Evolutionary conservation across 108 stramenopile genomes (phyloP).

Genomic region (Discostella stelligeroides): DNA sequence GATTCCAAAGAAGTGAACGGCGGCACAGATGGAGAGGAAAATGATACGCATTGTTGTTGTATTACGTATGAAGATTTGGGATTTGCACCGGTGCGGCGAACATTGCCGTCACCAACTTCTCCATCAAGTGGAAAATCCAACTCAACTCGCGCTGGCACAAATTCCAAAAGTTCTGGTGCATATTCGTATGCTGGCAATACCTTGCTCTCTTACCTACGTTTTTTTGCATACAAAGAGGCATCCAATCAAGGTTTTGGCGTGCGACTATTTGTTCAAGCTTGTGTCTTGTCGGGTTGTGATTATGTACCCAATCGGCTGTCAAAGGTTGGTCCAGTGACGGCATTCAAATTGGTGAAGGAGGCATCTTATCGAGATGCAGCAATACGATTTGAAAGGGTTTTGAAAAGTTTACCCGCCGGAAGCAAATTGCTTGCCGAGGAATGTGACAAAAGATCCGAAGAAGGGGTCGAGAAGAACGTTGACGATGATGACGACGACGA

Average conservation of each 20-base stretch:
- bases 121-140: constrained; percentile 1
- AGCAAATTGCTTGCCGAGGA: constrained; percentile 33
- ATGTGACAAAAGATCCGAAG: constrained; percentile 15
- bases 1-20: neutral
- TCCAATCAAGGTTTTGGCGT: constrained; percentile 64
- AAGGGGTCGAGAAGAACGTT: constrained; percentile 18
- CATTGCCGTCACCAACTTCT: constrained; percentile 21
- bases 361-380: constrained; percentile 54
- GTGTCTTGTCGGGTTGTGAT: constrained; percentile 96
- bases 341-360: constrained; percentile 84
- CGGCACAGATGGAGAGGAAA: neutral
- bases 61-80: constrained; percentile 39
- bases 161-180: constrained; percentile 5
- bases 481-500: constrained; percentile 21
- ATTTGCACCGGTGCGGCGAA: constrained; percentile 38
- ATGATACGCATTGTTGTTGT: constrained; percentile 20
- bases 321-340: constrained; percentile 89
- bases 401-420: constrained; percentile 42
- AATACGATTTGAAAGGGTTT: constrained; percentile 58
- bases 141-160: constrained; percentile 2
- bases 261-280: constrained; percentile 91
- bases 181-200: constrained; percentile 29
- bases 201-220: constrained; percentile 52
- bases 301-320: constrained; percentile 78
- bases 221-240: constrained; percentile 52